These are phyloP conservation scores for Fonsecaea nubica DNA, from an alignment of 2,329 filamentous ascomycete genomes.

Conservation along the genomic window DNA sequence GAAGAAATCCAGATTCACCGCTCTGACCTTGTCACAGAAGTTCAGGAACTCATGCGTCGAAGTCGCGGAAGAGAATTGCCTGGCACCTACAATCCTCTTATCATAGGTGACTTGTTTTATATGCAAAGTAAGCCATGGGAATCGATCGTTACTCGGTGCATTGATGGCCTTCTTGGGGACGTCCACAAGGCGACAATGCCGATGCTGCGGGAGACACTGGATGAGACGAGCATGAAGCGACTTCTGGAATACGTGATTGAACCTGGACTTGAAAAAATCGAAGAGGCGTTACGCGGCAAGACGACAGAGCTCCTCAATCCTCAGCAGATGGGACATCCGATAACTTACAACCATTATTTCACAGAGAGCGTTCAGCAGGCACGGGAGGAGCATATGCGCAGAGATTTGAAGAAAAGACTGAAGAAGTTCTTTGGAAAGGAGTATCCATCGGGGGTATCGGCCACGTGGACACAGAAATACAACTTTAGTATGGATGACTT, in stretches of 20 bases:
- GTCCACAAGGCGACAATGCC: conserved; percentile 47
- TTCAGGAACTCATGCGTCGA: conserved; percentile 49
- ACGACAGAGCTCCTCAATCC: conserved; percentile 54
- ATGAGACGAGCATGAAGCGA: conserved; percentile 49
- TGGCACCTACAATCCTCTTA: conserved; percentile 62
- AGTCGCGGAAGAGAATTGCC: conserved; percentile 64
- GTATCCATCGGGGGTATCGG: not conserved
- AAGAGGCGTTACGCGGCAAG: conserved; percentile 49
- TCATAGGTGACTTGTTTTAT: conserved; percentile 65
- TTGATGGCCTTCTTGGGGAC: conserved; percentile 46
- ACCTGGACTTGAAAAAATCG: conserved; percentile 49
- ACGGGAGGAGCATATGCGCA: conserved; percentile 12
- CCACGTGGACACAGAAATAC: not conserved
- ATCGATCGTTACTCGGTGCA: conserved; percentile 46
- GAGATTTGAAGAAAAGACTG: conserved; percentile 5
- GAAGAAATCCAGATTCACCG: conserved; percentile 37
- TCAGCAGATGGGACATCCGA: conserved; percentile 50
- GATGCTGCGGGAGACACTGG: conserved; percentile 48
- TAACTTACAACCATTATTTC: conserved; percentile 49
- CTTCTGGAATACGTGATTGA: conserved; percentile 51
- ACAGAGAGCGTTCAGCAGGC: conserved; percentile 44
- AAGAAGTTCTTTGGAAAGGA: conserved; percentile 9
- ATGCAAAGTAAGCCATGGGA: conserved; percentile 66
- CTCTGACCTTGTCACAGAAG: conserved; percentile 50
- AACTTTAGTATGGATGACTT: conserved; percentile 22